Conservation (phyloP, 2,329 filamentous ascomycete genomes). For the Trichoderma polysporum region DNA sequence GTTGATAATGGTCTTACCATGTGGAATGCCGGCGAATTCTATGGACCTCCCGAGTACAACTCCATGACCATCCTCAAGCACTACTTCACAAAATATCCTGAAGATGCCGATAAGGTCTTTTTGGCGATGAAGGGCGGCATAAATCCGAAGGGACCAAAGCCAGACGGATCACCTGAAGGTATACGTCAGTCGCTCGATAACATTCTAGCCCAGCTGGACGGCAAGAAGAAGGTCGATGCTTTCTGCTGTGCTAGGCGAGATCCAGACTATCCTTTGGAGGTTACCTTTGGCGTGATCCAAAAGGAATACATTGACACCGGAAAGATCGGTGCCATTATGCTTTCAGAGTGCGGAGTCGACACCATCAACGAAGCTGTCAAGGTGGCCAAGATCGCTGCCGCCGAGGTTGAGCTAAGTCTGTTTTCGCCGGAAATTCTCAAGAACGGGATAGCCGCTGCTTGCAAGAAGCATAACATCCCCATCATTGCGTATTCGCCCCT, state of each 20-base stretch:
- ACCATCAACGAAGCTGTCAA: constrained; percentile 51
- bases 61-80: constrained; percentile 57
- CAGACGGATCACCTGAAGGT: constrained; percentile 54
- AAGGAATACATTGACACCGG: constrained; percentile 52
- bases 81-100: constrained; percentile 64
- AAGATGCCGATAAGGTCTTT: constrained; percentile 61
- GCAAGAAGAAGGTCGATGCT: constrained; percentile 58
- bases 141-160: constrained; percentile 30
- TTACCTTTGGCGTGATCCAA: constrained; percentile 45
- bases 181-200: constrained; percentile 60
- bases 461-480: constrained; percentile 64
- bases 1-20: constrained; percentile 46
- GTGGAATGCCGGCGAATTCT: constrained; percentile 67
- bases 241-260: constrained; percentile 62
- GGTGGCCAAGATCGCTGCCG: constrained; percentile 44
- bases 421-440: constrained; percentile 48
- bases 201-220: constrained; percentile 49
- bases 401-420: constrained; percentile 58
- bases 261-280: constrained; percentile 44
- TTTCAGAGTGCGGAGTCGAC: constrained; percentile 51
- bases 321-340: constrained; percentile 50
- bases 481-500: constrained; percentile 62
- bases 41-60: constrained; percentile 59
- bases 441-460: constrained; percentile 56
- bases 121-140: constrained; percentile 62